phyloP scores from a whole-genome alignment of 2,329 filamentous ascomycete genomes.

The Pseudogymnoascus pannorum region DNA sequence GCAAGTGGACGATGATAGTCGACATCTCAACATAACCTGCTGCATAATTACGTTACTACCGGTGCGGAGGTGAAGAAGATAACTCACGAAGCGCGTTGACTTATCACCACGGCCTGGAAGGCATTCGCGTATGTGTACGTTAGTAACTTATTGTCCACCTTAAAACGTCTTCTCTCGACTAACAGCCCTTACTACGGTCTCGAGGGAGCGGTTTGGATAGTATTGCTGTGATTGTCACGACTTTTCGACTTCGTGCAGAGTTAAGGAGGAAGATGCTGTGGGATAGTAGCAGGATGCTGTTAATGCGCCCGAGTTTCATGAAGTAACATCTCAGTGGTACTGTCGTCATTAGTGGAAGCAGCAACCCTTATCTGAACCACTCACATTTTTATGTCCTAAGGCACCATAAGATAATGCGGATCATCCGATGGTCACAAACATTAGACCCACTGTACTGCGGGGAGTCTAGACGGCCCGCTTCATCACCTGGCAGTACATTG shows the following conservation, averaged over 20 bases:
- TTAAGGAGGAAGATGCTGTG: neutral
- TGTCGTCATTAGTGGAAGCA: too few relatives aligned
- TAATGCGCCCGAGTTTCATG: neutral
- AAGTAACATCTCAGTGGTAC: too few relatives aligned
- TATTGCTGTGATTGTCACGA: neutral
- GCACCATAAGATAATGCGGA: too few relatives aligned
- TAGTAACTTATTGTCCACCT: neutral
- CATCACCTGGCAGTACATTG: neutral
- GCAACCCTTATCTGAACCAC: too few relatives aligned
- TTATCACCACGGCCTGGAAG: neutral
- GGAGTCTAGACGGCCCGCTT: neutral
- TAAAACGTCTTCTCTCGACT: neutral
- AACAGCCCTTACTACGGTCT: neutral
- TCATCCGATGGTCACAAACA: too few relatives aligned
- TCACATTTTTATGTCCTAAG: neutral
- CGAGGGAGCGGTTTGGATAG: neutral
- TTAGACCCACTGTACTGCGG: neutral
- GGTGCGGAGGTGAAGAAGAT: neutral
- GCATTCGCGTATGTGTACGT: neutral
- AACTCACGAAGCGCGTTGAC: neutral
- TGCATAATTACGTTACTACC: neutral
- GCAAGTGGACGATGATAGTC: neutral
- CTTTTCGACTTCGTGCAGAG: neutral
- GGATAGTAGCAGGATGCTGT: neutral
- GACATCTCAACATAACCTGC: neutral